Evolutionary conservation across 306 rosid genomes (phyloP).

Genomic region (Lagenaria siceraria): DNA sequence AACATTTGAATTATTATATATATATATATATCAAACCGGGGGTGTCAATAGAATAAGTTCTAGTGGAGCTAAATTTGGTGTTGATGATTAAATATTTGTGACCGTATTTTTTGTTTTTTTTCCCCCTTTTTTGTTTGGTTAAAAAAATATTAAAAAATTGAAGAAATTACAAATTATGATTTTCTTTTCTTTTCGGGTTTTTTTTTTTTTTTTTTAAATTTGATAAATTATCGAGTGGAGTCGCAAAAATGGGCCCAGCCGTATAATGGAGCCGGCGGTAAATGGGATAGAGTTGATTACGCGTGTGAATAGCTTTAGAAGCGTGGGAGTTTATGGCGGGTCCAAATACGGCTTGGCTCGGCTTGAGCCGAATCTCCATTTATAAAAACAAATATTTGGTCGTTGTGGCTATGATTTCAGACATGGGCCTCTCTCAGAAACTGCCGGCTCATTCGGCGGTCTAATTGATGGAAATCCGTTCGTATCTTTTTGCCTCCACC

Average conservation of each 20-base stretch:
- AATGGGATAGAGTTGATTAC: constrained; percentile 19
- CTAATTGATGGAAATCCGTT: background rate
- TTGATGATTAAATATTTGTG: no score
- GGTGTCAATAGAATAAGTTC: no score
- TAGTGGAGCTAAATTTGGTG: no score
- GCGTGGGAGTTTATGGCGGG: constrained; percentile 18
- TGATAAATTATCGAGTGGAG: background rate
- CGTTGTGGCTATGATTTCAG: constrained; percentile 2
- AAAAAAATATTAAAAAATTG: background rate
- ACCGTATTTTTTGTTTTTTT: no score
- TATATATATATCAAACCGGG: no score
- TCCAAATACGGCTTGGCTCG: constrained; percentile 1
- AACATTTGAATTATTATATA: no score
- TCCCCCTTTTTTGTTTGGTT: no score
- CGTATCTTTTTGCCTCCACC: background rate
- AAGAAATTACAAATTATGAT: background rate
- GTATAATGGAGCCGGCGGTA: constrained; percentile 14
- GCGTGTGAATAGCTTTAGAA: constrained; percentile 31
- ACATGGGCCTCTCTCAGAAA: background rate
- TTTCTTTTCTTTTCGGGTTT: no score
- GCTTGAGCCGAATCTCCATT: background rate
- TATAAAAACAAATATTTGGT: background rate
- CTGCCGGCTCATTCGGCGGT: constrained; percentile 9
- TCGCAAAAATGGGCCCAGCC: constrained; percentile 9
- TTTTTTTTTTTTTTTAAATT: no score